Percentiles rank a stretch among this genome's conserved stretches.
Conservation (phyloP, 2,329 filamentous ascomycete species). For the Nemania abortiva region DNA sequence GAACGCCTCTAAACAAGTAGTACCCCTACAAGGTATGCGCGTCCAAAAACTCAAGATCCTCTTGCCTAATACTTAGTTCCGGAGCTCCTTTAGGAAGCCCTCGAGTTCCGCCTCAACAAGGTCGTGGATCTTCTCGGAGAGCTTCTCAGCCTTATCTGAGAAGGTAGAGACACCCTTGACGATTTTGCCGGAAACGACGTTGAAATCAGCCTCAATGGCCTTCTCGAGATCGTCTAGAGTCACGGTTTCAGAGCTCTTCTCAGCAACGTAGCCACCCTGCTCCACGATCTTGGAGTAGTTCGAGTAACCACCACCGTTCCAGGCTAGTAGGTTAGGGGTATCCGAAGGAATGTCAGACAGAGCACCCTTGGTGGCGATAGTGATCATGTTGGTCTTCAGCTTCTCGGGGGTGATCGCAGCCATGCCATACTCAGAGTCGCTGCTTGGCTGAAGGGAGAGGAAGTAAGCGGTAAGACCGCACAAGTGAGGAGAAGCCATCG, state of each 20-base stretch:
- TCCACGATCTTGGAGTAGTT: conserved; percentile 90
- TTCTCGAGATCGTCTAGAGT: conserved; percentile 71
- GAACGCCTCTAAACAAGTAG: conserved; percentile 36
- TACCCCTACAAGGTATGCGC: conserved; percentile 12
- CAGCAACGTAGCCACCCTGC: conserved; percentile 75
- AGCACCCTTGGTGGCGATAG: conserved; percentile 81
- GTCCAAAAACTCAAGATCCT: conserved; percentile 23
- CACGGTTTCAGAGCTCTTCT: conserved; percentile 56
- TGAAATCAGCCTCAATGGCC: conserved; percentile 71
- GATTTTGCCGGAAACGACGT: conserved; percentile 68
- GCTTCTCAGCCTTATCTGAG: conserved; percentile 69
- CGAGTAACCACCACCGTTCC: conserved; percentile 95
- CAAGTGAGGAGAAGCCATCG: conserved; percentile 98
- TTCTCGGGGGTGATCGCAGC: conserved; percentile 91
- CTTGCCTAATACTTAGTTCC: conserved; percentile 46
- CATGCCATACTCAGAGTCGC: conserved; percentile 91
- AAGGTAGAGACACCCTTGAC: conserved; percentile 66
- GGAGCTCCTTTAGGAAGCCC: conserved; percentile 68
- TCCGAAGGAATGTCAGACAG: conserved; percentile 85
- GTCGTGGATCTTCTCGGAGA: conserved; percentile 73
- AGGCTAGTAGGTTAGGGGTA: conserved; percentile 95
- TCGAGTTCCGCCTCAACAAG: conserved; percentile 71
- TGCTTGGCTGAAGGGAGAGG: conserved; percentile 91
- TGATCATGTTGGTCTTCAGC: conserved; percentile 90
- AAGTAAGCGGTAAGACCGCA: conserved; percentile 97